These are phyloP conservation scores for Aphanocladium album DNA, from an alignment of 2,329 filamentous ascomycete genomes.

Conservation along the genomic window DNA sequence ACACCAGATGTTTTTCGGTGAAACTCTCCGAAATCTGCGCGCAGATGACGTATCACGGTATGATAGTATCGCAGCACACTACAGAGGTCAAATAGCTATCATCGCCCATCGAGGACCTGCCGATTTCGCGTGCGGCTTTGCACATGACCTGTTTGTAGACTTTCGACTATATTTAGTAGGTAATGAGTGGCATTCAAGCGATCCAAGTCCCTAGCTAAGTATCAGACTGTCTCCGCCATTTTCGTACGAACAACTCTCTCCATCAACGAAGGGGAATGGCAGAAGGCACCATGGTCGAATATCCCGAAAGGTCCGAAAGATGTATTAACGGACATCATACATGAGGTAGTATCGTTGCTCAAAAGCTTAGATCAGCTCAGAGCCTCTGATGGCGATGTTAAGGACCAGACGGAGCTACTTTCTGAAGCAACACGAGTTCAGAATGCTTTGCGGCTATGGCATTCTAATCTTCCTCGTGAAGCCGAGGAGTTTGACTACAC, in stretches of 20 bases:
- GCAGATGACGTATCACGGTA: not conserved
- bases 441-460: not conserved
- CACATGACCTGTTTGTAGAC: not conserved
- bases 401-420: not conserved
- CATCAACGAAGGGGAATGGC: not conserved
- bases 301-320: not conserved
- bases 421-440: not conserved
- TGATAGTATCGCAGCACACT: not conserved
- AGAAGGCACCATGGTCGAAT: not conserved
- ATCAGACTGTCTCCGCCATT: not conserved
- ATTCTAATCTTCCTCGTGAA: not conserved
- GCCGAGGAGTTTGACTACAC: not conserved
- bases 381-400: too few relatives aligned
- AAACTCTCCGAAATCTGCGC: not conserved
- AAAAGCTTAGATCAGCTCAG: not conserved
- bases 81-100: not conserved
- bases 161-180: not conserved
- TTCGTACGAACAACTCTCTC: not conserved
- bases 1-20: not conserved
- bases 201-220: not conserved
- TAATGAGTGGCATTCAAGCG: not conserved
- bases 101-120: not conserved
- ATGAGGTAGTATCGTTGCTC: not conserved
- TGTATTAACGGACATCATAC: not conserved
- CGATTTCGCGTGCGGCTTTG: not conserved